phyloP scores from a whole-genome alignment of 441 rosid genomes.

The Omphalea diandra region DNA sequence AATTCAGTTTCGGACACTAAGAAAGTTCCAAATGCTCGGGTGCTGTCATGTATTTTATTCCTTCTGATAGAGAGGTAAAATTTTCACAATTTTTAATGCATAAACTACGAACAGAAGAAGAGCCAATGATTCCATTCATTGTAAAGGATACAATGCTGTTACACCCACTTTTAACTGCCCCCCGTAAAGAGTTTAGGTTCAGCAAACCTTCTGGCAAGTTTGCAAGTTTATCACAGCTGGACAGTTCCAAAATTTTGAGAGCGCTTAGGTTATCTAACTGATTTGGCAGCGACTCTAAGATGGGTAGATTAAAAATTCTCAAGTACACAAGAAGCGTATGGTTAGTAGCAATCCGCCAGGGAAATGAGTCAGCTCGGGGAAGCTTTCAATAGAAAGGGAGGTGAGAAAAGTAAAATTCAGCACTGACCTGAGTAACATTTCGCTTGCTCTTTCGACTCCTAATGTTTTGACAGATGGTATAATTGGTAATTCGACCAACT shows the following conservation, averaged over 20 bases:
- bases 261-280: not conserved
- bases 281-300: not conserved
- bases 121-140: not conserved
- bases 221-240: not conserved
- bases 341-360: constrained; percentile 15
- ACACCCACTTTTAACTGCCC: not conserved
- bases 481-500: constrained; percentile 10
- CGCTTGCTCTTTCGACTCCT: not conserved
- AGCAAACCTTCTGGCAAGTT: constrained; percentile 20
- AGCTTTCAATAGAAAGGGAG: not conserved
- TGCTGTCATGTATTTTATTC: not conserved
- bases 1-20: constrained; percentile 2
- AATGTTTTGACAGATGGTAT: constrained; percentile 11
- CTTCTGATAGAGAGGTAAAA: constrained; percentile 3
- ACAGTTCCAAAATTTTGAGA: accelerated
- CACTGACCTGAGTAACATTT: not conserved
- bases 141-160: constrained; percentile 3
- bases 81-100: accelerated
- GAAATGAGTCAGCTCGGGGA: not conserved
- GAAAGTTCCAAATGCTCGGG: accelerated
- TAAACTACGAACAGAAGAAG: constrained; percentile 4
- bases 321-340: not conserved
- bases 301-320: not conserved
- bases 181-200: constrained; percentile 18
- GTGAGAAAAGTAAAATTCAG: constrained; percentile 4